Evolutionary conservation across 257 asterid species (phyloP), one percentile per base, ranked within the genome.

Genomic region (Solanum neorickii): DNA sequence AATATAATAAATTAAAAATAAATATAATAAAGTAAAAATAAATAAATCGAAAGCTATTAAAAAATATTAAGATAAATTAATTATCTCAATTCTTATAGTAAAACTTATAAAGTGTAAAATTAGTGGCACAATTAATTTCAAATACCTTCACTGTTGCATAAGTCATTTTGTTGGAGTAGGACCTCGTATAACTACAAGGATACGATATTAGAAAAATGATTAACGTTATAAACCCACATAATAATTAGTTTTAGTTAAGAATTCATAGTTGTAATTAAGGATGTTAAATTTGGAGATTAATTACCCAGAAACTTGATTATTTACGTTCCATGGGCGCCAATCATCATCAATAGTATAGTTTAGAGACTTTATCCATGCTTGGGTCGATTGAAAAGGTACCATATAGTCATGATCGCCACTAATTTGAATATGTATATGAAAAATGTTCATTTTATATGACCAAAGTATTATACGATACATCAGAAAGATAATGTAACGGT

Each of bases 71-170:
- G 39, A 68, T 29, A 29, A 59, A 59, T 59, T 59, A 68, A 13
- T 68, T 29, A 7, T 29, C 3, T 69, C 10, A 7, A 12, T 15
- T 66, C 35, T 25, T 5, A 5, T 5, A 18, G 21, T 59, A 59
- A 20, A 59, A 49, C 25, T 59, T 59, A 59, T 59, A 9, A 8
- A 20, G 5, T 59, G 25, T 59, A 59, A 59, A 59, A 59, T 59
- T 59, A 59, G 66, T 20, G 66, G 27, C 66, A 29, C 23, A 69
- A 29, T 69, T 69, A 69, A 3, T 69, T 31, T 12, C 3, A 68
- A 20, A 59, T 88, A 75, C 94, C 93, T 91, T 92, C 12, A 92
- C 90, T 0, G 94, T 92, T 44, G 93, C 91, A 88, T 86, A 92
- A 33, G 92, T 89, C 93, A 92, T 92, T 52, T 39, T 23, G 87